Percentiles rank a stretch among this genome's conserved stretches.
Evolutionary conservation across 768 basidiomycete species (phyloP).

Genomic region (Cubamyces lactineus): DNA sequence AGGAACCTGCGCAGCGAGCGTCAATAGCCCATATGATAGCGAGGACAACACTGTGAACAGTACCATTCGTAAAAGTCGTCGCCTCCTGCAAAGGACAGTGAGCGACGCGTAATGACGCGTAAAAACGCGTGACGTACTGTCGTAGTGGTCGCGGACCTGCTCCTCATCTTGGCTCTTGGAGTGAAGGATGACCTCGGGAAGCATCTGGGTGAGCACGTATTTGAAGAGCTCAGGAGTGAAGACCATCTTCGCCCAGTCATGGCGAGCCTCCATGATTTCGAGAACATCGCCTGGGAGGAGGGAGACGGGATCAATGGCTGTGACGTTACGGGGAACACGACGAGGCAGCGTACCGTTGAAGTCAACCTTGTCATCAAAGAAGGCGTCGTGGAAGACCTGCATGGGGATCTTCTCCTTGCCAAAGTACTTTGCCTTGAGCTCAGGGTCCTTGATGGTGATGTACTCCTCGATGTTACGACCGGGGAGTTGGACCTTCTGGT

Average conservation of each 20-base stretch:
- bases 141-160: conserved; percentile 95
- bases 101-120: conserved; percentile 17
- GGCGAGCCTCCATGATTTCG: conserved; percentile 90
- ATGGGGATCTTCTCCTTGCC: conserved; percentile 94
- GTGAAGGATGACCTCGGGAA: conserved; percentile 95
- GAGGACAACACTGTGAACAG: conserved; percentile 8
- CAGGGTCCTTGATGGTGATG: conserved; percentile 85
- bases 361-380: conserved; percentile 94
- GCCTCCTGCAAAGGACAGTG: conserved; percentile 56
- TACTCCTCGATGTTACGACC: conserved; percentile 88
- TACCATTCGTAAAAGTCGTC: conserved; percentile 96
- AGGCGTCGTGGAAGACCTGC: conserved; percentile 97
- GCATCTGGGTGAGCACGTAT: conserved; percentile 84
- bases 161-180: conserved; percentile 91
- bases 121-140: conserved; percentile 56
- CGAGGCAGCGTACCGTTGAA: conserved; percentile 73
- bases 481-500: conserved; percentile 85
- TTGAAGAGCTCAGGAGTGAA: conserved; percentile 92
- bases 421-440: conserved; percentile 77
- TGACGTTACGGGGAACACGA: conserved; percentile 12
- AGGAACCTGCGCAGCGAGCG: conserved; percentile 65
- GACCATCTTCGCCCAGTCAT: conserved; percentile 93
- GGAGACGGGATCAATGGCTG: conserved; percentile 9
- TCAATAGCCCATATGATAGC: background rate
- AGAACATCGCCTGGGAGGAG: conserved; percentile 77